phyloP scores from a whole-genome alignment of 164 flowering plant species.

The Umbellularia californica region DNA sequence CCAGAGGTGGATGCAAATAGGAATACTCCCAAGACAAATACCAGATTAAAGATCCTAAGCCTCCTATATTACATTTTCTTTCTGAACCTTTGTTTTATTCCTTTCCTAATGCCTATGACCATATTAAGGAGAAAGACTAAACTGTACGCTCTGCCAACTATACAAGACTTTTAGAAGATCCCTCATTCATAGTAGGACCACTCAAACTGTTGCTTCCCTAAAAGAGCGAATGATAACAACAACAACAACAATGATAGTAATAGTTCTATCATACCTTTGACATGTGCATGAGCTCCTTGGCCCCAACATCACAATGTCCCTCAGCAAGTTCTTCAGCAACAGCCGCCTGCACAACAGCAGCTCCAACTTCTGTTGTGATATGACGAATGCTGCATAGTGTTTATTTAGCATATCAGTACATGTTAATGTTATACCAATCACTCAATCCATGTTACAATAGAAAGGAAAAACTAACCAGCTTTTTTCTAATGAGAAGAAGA shows the following conservation, averaged over 20 bases:
- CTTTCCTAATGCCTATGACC: no score
- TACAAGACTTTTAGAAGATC: neutral
- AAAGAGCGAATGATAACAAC: neutral
- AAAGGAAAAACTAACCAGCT: neutral
- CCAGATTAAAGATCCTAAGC: no score
- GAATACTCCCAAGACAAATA: no score
- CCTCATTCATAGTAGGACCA: neutral
- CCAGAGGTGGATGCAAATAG: no score
- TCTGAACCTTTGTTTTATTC: no score
- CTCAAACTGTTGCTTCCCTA: neutral
- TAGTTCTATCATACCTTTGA: slow-evolving; percentile 50
- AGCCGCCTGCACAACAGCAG: slow-evolving; percentile 83
- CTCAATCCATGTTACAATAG: neutral
- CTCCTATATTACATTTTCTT: no score
- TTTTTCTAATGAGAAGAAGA: neutral
- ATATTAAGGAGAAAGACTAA: neutral
- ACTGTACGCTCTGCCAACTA: neutral
- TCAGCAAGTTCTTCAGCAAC: slow-evolving; percentile 79
- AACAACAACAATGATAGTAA: neutral
- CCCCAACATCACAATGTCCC: slow-evolving; percentile 78
- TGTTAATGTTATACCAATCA: neutral
- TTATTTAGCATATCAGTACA: neutral
- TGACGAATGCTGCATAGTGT: slow-evolving; percentile 63
- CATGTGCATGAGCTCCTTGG: slow-evolving; percentile 72
- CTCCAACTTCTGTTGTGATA: slow-evolving; percentile 92